Evolutionary conservation across 2,329 filamentous ascomycete genomes (phyloP).

Genomic region (Tolypocladium pustulatum): DNA sequence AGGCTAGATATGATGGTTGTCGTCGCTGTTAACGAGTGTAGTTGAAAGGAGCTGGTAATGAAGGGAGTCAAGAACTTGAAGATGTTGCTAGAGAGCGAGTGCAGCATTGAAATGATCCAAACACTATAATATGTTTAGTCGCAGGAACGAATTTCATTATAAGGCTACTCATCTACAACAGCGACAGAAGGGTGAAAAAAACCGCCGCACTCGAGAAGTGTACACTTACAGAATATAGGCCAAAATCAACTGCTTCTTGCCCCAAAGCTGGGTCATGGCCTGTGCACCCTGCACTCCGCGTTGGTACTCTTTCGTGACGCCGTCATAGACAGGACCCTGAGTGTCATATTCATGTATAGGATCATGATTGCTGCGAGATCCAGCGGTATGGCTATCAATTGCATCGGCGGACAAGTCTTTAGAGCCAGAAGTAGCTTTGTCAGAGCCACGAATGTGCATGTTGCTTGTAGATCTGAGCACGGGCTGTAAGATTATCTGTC

Average conservation of each 20-base stretch:
- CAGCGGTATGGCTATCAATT: not conserved
- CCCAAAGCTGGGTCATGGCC: not conserved
- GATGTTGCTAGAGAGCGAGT: not conserved
- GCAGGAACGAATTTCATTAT: too few species aligned
- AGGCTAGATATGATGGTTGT: not conserved
- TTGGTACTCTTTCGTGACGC: not conserved
- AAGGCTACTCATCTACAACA: not conserved
- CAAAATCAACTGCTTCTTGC: not conserved
- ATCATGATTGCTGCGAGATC: not conserved
- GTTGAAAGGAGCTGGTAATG: not conserved
- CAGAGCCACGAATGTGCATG: not conserved
- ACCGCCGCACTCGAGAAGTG: not conserved
- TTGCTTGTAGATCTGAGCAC: not conserved
- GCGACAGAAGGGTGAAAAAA: not conserved
- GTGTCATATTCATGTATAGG: too few species aligned
- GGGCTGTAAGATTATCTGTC: not conserved
- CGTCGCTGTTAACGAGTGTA: not conserved
- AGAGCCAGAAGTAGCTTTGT: not conserved
- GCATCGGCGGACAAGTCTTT: not conserved
- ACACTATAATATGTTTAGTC: not conserved
- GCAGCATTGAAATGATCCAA: not conserved
- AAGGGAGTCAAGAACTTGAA: not conserved
- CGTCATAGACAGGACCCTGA: not conserved
- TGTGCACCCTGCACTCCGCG: not conserved
- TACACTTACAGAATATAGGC: not conserved